Percentiles rank a stretch among this genome's conserved stretches.
phyloP scores from a whole-genome alignment of 306 rosid genomes.

The Quercus variabilis region DNA sequence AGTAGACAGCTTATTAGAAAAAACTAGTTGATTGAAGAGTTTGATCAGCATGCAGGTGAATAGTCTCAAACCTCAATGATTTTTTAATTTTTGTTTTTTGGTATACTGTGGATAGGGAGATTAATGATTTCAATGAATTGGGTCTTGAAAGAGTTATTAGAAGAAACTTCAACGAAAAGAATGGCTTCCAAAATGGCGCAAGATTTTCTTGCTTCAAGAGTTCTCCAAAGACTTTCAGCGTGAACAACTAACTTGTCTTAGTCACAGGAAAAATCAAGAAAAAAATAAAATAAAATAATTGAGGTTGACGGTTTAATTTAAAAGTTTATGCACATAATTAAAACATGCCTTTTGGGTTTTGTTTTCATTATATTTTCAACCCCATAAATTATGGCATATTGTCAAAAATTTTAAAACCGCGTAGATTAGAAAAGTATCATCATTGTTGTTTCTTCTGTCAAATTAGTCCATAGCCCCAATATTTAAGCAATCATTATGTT shows the following conservation, averaged over 20 bases:
- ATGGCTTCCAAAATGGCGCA: not conserved
- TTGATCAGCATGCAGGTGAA: conserved; percentile 4
- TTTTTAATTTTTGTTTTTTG: not conserved
- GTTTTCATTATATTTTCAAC: not conserved
- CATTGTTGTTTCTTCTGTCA: not conserved
- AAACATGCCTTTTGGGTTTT: not conserved
- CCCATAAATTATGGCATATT: not conserved
- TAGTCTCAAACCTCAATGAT: not conserved
- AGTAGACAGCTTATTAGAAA: not conserved
- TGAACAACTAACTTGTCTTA: not conserved
- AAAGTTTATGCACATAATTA: not conserved
- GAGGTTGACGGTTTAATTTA: not conserved
- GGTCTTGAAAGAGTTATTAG: not conserved
- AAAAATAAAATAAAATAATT: not conserved
- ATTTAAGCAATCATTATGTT: not conserved
- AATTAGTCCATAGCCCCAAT: not conserved
- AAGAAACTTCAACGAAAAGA: not conserved
- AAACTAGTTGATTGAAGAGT: not conserved
- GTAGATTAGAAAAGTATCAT: not conserved
- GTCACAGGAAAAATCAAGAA: not conserved
- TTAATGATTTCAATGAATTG: not conserved
- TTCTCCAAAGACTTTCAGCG: not conserved
- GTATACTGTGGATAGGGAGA: not conserved
- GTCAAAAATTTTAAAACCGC: not conserved
- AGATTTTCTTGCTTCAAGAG: not conserved